phyloP scores from a whole-genome alignment of 176 grass and related monocot species.

The Zea luxurians region DNA sequence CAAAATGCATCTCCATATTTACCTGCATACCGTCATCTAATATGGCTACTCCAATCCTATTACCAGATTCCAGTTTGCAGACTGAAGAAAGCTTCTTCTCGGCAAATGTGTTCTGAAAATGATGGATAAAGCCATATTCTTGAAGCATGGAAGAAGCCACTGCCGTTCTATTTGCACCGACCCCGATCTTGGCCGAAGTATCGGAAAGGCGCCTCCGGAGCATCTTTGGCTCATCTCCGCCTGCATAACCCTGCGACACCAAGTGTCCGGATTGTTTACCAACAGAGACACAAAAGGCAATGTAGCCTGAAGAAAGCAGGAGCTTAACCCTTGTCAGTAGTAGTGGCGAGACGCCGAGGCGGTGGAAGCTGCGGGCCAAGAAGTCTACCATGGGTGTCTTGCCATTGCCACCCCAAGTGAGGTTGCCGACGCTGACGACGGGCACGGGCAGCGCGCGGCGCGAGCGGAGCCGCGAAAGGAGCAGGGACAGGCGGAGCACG shows the following conservation, averaged over 20 bases:
- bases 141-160: conserved; percentile 55
- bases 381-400: conserved; percentile 92
- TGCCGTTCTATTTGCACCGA: conserved; percentile 62
- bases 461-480: conserved; percentile 46
- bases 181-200: conserved; percentile 61
- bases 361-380: conserved; percentile 51
- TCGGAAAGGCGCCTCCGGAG: conserved; percentile 54
- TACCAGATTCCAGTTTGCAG: conserved; percentile 15
- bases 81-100: conserved; percentile 9
- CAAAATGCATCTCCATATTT: conserved; percentile 1
- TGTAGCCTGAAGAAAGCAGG: neutral
- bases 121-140: conserved; percentile 55
- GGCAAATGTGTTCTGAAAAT: neutral
- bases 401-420: conserved; percentile 81
- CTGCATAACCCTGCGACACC: conserved; percentile 61
- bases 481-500: conserved; percentile 40
- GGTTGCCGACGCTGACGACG: conserved; percentile 80
- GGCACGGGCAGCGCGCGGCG: conserved; percentile 50
- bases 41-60: conserved; percentile 68
- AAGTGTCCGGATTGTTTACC: neutral
- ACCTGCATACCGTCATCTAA: conserved; percentile 98
- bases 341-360: conserved; percentile 47
- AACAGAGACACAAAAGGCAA: neutral
- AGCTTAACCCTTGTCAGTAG: conserved; percentile 65
- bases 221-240: conserved; percentile 79